Evolutionary conservation across 2,329 filamentous ascomycete species (phyloP), one percentile per base, ranked within the genome.

Genomic region (Aspergillus ruber): DNA sequence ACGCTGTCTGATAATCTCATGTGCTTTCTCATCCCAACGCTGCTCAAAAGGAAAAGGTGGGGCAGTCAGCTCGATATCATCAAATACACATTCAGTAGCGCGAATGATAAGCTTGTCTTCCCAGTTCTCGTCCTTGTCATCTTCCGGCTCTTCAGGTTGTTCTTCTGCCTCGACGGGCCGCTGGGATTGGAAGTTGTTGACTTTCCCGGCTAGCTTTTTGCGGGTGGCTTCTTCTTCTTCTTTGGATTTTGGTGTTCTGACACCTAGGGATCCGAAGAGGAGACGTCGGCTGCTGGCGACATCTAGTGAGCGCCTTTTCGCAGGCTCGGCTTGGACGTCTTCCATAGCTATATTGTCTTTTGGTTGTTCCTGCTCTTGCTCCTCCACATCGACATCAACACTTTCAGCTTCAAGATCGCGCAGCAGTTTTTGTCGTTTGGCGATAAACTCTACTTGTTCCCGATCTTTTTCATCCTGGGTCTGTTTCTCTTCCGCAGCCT

Each of bases 31-130:
- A 66, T 95, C 88, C 91, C 90, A 96, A 42, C 87, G 80, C 65
- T 96, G 90, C 13, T 86, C 75, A 65, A 96, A 96, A 0, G 90
- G 90, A 60, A 94, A 96, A 0, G 90, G 88, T 0, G 91, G 90
- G 29, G 87, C 79, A 45, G 80, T 86, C 41, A 95, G 74, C 27
- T 78, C 71, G 35, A 88, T 71, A 4, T 76, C 79, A 25, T 86
- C 79, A n/a, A 86, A 77, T 52, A 83, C 81, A 67, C 90, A 96
- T 65, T 97, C 91, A 1, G 94, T 87, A 18, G 88, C 90, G 20
- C 80, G 79, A 51, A 95, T 82, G 9, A 74, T 78, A 50, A 96
- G 84, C 55, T 83, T 88, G 4, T 80, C 72, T 55, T 81, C 81
- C 90, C 90, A 96, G 18, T 80, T 76, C 25, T 86, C 77, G 0